Conservation (phyloP, 192 early-diverging fungal species). For the Coemansia sp. region DNA sequence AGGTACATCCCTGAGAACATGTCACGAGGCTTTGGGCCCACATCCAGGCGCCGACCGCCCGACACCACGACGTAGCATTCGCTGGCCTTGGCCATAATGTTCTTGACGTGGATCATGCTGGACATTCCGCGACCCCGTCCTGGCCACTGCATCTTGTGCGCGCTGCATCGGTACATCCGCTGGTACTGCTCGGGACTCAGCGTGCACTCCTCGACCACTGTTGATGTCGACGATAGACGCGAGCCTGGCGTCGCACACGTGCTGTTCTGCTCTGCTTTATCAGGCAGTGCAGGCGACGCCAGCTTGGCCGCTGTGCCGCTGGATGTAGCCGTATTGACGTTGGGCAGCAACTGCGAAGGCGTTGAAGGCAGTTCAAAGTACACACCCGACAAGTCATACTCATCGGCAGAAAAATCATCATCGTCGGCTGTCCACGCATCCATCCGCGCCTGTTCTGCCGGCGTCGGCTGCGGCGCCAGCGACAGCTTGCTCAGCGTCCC, state of each 20-base stretch:
- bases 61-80: constrained; percentile 31
- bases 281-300: background rate
- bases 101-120: constrained; percentile 40
- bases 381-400: constrained; percentile 47
- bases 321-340: background rate
- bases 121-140: constrained; percentile 26
- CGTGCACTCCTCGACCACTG: constrained; percentile 32
- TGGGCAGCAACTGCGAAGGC: background rate
- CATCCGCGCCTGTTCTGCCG: constrained; percentile 39
- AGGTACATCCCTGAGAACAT: constrained; percentile 29
- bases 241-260: constrained; percentile 25
- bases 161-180: constrained; percentile 36
- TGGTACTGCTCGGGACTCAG: constrained; percentile 42
- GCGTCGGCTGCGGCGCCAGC: constrained; percentile 26
- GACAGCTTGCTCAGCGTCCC: constrained; percentile 21
- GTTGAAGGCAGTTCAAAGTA: constrained; percentile 39
- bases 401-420: constrained; percentile 40
- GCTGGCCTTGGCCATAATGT: constrained; percentile 45
- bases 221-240: constrained; percentile 49
- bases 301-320: background rate
- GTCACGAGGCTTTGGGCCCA: constrained; percentile 12
- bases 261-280: background rate
- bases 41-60: constrained; percentile 31
- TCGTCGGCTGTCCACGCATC: constrained; percentile 50
- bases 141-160: constrained; percentile 47